phyloP scores from a whole-genome alignment of 352 stramenopile genomes.

The Pythium monospermum region DNA sequence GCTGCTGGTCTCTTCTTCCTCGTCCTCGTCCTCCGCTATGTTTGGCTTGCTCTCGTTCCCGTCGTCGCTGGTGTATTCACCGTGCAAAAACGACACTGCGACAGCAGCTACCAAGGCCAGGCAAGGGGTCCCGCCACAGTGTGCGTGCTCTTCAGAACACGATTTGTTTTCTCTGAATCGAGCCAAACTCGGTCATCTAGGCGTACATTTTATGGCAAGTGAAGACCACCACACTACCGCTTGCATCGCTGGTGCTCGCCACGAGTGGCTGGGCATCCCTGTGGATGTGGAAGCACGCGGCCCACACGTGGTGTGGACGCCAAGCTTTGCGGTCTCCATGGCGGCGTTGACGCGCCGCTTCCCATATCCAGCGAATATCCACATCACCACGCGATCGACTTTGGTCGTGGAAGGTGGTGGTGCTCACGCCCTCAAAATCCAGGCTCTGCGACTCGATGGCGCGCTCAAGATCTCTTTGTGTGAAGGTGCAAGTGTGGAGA shows the following conservation, averaged over 20 bases:
- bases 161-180: conserved; percentile 52
- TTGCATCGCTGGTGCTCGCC: conserved; percentile 11
- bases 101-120: conserved; percentile 47
- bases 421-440: conserved; percentile 30
- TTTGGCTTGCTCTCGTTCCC: conserved; percentile 56
- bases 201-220: background rate
- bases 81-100: conserved; percentile 64
- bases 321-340: conserved; percentile 18
- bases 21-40: conserved; percentile 8
- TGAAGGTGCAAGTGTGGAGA: conserved; percentile 35
- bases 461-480: conserved; percentile 42
- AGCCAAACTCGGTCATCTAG: conserved; percentile 29
- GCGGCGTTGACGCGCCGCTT: conserved; percentile 7
- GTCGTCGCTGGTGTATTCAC: conserved; percentile 58
- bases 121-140: conserved; percentile 55
- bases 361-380: conserved; percentile 16
- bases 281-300: conserved; percentile 24
- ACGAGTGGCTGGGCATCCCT: conserved; percentile 47
- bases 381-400: conserved; percentile 44
- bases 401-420: conserved; percentile 40
- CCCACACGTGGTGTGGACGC: conserved; percentile 41
- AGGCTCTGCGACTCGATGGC: conserved; percentile 38
- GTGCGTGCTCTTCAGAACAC: conserved; percentile 57
- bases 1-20: conserved; percentile 35
- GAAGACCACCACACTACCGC: background rate